These are phyloP conservation scores for Hibiscus tridactylites DNA, from an alignment of 345 rosid genomes.

Conservation along the genomic window DNA sequence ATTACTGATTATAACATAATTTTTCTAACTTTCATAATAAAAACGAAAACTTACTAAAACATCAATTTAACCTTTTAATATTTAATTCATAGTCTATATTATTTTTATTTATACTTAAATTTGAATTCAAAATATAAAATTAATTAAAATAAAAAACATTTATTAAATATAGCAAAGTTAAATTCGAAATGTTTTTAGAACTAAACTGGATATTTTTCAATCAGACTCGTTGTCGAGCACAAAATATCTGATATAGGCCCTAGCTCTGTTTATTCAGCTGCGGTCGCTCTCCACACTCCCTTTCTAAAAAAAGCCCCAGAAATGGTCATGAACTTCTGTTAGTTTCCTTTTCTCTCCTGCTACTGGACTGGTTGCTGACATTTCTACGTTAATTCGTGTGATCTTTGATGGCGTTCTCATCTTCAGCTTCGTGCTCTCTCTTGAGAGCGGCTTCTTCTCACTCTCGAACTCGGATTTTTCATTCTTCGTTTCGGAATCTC, in stretches of 20 bases:
- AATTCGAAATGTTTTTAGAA: too few species aligned
- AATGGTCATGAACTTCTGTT: neutral
- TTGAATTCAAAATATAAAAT: too few species aligned
- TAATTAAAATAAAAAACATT: too few species aligned
- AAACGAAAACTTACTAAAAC: too few species aligned
- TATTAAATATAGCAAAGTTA: too few species aligned
- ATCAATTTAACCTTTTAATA: too few species aligned
- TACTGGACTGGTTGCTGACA: neutral
- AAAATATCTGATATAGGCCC: neutral
- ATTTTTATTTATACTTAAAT: too few species aligned
- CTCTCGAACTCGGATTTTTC: constrained; percentile 38
- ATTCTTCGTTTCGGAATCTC: constrained; percentile 25
- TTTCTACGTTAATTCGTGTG: constrained; percentile 11
- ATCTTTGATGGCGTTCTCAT: constrained; percentile 30
- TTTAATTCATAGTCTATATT: too few species aligned
- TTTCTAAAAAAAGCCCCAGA: neutral
- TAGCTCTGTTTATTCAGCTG: neutral
- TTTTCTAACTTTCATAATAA: too few species aligned
- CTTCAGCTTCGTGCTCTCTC: constrained; percentile 48
- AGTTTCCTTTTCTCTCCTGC: neutral
- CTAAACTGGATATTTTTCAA: too few species aligned
- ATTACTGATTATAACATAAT: too few species aligned
- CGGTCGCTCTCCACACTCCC: neutral
- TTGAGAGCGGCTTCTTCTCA: constrained; percentile 32
- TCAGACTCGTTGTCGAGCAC: neutral